A percentile compares a stretch with the other conserved stretches of the same genome.
phyloP scores from a whole-genome alignment of 2,329 filamentous ascomycete species.

The Monosporascus cannonballus region DNA sequence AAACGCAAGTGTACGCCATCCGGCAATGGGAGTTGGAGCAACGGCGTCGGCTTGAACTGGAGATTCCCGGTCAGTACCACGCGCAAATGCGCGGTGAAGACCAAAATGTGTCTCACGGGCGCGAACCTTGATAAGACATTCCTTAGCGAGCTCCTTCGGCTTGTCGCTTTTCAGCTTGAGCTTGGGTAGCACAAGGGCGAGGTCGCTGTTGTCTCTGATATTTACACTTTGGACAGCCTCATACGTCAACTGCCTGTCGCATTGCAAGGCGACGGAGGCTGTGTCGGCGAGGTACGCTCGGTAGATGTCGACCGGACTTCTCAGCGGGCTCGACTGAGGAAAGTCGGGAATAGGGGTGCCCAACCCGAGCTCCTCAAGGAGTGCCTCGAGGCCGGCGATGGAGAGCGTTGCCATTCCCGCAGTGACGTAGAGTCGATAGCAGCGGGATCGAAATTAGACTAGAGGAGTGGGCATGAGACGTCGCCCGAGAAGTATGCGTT shows the following conservation, averaged over 20 bases:
- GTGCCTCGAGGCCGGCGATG: conserved; percentile 51
- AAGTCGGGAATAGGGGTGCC: conserved; percentile 28
- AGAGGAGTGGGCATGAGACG: neutral
- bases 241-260: conserved; percentile 18
- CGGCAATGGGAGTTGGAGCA: conserved; percentile 48
- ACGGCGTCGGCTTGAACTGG: conserved; percentile 50
- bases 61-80: neutral
- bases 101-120: no score
- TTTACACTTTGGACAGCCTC: conserved; percentile 24
- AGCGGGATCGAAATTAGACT: neutral
- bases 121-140: conserved; percentile 13
- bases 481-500: neutral
- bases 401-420: conserved; percentile 46
- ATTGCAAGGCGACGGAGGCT: conserved; percentile 11
- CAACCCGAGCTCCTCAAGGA: conserved; percentile 51
- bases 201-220: conserved; percentile 21
- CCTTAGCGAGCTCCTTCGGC: conserved; percentile 9
- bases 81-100: neutral
- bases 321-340: conserved; percentile 12
- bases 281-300: conserved; percentile 21
- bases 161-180: conserved; percentile 18
- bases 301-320: conserved; percentile 25
- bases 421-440: neutral
- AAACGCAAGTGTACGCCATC: conserved; percentile 58
- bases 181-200: conserved; percentile 25